Evolutionary conservation across 495 filamentous ascomycete species (phyloP), one percentile per base, ranked within the genome.

Genomic region (Annulohypoxylon stygium): DNA sequence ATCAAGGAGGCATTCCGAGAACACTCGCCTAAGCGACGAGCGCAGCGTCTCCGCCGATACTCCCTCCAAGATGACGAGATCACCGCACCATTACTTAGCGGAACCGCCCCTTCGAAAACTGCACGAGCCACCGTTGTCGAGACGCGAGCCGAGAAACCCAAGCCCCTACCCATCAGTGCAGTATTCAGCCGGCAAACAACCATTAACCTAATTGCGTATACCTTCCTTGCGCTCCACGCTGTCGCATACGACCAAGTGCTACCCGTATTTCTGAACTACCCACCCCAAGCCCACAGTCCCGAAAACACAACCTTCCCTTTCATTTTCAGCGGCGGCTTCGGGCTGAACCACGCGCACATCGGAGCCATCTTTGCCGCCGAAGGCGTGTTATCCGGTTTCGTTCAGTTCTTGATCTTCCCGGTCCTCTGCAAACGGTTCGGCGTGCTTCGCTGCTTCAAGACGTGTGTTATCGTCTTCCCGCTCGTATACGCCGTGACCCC

Each of bases 371-470:
- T 92, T 77, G 93, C 92, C 0, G 57, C 91, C 48, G 93, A 93
- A 80, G 92, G 92, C 20, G 81, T 93, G 58, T 78, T 86, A 54
- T 91, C 91, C 71, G 91, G 93, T 75, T 59, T 93, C 33, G 86
- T 91, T 14, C 94, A 97, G 76, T 95, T 97, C 81, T 79, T 93
- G 61, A 65, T 93, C 67, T 97, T 96, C 81, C 93, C 94, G 1
- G 76, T 84, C 0, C 74, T 92, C 2, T 93, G 92, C 36, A 83
- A 88, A 14, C 85, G 84, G 7, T 92, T 87, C 73, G 94, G 94
- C 8, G 89, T 93, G 2, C 82, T 97, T 0, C 86, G 81, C 48
- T 93, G 90, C 79, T 89, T 90, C 72, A 90, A 90, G 71, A 75
- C 78, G 30, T 86, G 88, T 61, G 79, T 79, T 20, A 59, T 90